These are phyloP conservation scores for Coniochaeta sp. DNA, from an alignment of 2,329 filamentous ascomycete species.

Conservation along the genomic window DNA sequence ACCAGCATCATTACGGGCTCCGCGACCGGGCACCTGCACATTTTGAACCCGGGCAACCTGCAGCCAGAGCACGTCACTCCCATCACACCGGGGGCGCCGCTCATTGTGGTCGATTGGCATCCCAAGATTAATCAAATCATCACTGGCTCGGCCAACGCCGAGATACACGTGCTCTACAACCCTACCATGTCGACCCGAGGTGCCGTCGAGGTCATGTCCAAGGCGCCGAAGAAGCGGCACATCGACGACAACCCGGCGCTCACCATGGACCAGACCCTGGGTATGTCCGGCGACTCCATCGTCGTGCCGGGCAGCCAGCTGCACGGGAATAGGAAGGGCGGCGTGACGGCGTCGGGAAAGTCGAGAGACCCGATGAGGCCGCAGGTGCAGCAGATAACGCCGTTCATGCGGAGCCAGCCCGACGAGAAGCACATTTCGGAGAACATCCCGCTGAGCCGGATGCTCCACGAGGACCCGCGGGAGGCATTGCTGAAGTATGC, in stretches of 20 bases:
- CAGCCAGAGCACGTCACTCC: constrained; percentile 77
- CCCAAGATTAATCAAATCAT: constrained; percentile 92
- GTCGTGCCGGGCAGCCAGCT: constrained; percentile 59
- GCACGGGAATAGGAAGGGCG: constrained; percentile 48
- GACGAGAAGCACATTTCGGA: constrained; percentile 85
- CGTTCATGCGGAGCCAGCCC: constrained; percentile 83
- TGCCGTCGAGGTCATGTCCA: constrained; percentile 83
- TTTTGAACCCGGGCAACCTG: constrained; percentile 88
- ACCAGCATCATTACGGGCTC: constrained; percentile 87
- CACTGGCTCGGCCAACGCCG: constrained; percentile 84
- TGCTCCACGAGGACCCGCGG: constrained; percentile 93
- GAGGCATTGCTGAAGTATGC: constrained; percentile 94
- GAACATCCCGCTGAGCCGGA: constrained; percentile 80
- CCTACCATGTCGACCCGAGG: constrained; percentile 75
- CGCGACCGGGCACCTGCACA: constrained; percentile 76
- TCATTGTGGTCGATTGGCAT: constrained; percentile 88
- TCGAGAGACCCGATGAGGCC: constrained; percentile 74
- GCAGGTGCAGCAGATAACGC: constrained; percentile 77
- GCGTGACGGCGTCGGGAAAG: constrained; percentile 70
- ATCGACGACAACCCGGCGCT: constrained; percentile 87
- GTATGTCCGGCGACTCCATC: constrained; percentile 77
- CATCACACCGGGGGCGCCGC: constrained; percentile 74
- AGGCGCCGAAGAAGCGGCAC: constrained; percentile 89
- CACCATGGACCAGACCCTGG: constrained; percentile 75
- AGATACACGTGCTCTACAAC: constrained; percentile 86